Base-by-base conservation (phyloP, 345 rosid species). In the Cardiospermum halicacabum region DNA sequence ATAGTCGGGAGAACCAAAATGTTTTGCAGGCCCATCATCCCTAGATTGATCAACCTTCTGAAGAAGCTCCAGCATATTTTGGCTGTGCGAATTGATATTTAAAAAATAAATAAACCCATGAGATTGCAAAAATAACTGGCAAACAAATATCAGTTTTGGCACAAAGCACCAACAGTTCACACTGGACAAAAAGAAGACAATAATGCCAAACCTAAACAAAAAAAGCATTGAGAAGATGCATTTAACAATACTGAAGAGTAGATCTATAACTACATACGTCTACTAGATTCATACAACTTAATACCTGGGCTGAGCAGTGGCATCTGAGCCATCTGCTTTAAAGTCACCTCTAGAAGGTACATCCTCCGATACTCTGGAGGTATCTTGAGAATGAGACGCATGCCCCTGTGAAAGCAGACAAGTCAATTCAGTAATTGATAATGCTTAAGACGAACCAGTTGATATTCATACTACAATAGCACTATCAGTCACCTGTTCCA, bases 11-110 rank as follows among this genome's bases (percentile, higher is more conserved):
- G 72, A 68, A 30, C 64, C 72, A 65, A 54, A 55, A 32, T 69
- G 71, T 47, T 28, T 30, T 18, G 27, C 24, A 56, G 59, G 28
- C 56, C 69, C 60, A 73, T 51, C 71, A 49, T 65, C 76, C 56
- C 64, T 71, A 28, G 69, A 51, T 36, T 60, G 76, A 63, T 78
- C 77, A 69, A 73, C 75, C 67, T 73, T 78, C 65, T 65, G 71
- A 56, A 74, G 69, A 34, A 74, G 69, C 74, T 78, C 79, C 11
- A 71, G 81, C 75, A 70, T 74, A 34, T 74, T 73, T 69, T 78
- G 74, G 67, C 82, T 74, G 77, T 70, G 67, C 51, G 24, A 50
- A 7, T 45, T 39, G 36, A 56, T 37, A 27, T 11, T n/a, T n/a
- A n/a, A n/a, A n/a, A n/a, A 50, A 54, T 51, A 8, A 50, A 40